Evolutionary conservation across 2,329 filamentous ascomycete species (phyloP), one percentile per base, ranked within the genome.

Genomic region (Beauveria brongniartii): DNA sequence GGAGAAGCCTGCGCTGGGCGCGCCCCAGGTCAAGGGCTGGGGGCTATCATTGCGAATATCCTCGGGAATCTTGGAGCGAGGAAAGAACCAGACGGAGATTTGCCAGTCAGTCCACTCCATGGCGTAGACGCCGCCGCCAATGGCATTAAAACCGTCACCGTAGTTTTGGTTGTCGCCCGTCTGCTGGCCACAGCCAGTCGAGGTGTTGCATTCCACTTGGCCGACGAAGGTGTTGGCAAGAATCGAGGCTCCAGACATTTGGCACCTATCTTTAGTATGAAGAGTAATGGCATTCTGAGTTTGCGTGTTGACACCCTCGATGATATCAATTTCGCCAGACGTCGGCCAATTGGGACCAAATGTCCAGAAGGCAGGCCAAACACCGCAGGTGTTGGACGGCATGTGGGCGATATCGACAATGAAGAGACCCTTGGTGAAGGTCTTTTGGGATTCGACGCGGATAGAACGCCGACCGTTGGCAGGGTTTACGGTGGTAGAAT

Each of bases 61-160:
- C 3, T 72, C 67, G 1, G 90, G 90, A 62, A 92, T 83, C 16
- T 71, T 71, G 64, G 72, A 73, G 63, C 90, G 87, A 0, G 86
- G 79, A 75, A 96, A 97, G 80, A 91, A 93, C 84, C 86, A 97
- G 65, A 96, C 80, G 46, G 81, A 81, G 72, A 97, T 94, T 64
- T 79, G 79, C 0, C 81, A 71, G 34, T 81, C 80, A 2, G 88
- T 91, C 90, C 92, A 96, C 72, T 92, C 86, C 61, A 87, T 83
- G 40, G 85, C 88, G 68, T 89, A 92, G 51, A 92, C 79, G 44
- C 89, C 90, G 26, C 89, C 89, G 10, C 82, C 80, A 37, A 74
- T 80, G 26, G 76, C 76, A 73, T 94, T 94, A 78, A 95, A 92
- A 7, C 82, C 84, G 28, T 82, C 76, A 16, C 89, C 89, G 66